A percentile compares a stretch with the other conserved stretches of the same genome.
These are phyloP conservation scores for Penicillium flavigenum DNA, from an alignment of 495 filamentous ascomycete genomes.

Conservation along the genomic window DNA sequence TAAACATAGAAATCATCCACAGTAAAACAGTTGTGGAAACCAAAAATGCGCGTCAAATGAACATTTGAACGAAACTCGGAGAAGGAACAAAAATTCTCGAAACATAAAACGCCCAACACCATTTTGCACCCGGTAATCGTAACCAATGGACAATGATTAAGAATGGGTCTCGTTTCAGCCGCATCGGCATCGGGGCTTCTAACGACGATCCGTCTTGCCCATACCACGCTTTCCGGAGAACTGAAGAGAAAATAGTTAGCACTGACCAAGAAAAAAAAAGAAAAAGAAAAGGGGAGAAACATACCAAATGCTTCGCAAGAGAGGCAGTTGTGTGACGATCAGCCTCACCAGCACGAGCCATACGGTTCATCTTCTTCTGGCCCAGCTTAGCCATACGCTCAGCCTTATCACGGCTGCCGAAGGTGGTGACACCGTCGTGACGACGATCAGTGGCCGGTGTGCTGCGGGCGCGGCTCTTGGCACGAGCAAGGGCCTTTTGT, in stretches of 20 bases:
- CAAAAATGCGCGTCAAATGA: conserved; percentile 19
- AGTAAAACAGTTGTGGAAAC: conserved; percentile 16
- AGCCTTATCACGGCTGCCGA: conserved; percentile 64
- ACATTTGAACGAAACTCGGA: conserved; percentile 14
- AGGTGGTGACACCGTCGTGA: conserved; percentile 65
- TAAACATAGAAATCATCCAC: conserved; percentile 12
- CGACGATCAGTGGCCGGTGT: conserved; percentile 74
- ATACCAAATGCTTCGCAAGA: conserved; percentile 88
- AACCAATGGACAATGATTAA: conserved; percentile 39
- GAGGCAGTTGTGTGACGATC: conserved; percentile 84
- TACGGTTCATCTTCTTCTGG: conserved; percentile 98
- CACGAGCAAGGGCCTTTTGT: conserved; percentile 61
- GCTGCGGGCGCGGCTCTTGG: conserved; percentile 76
- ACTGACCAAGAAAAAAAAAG: conserved; percentile 11
- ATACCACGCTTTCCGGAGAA: conserved; percentile 59
- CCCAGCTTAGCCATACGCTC: conserved; percentile 82
- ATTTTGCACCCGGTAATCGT: conserved; percentile 38
- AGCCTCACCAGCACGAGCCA: conserved; percentile 93
- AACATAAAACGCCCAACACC: conserved; percentile 34
- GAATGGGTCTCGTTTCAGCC: conserved; percentile 32
- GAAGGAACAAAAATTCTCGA: conserved; percentile 12
- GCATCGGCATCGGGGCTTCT: conserved; percentile 25
- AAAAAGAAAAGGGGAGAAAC: conserved; percentile 25
- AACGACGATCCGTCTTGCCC: conserved; percentile 60
- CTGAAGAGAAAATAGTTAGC: conserved; percentile 34